These are phyloP conservation scores for Blastobotrys petasosporus DNA, from an alignment of 1,139 yeast species.

Conservation along the genomic window DNA sequence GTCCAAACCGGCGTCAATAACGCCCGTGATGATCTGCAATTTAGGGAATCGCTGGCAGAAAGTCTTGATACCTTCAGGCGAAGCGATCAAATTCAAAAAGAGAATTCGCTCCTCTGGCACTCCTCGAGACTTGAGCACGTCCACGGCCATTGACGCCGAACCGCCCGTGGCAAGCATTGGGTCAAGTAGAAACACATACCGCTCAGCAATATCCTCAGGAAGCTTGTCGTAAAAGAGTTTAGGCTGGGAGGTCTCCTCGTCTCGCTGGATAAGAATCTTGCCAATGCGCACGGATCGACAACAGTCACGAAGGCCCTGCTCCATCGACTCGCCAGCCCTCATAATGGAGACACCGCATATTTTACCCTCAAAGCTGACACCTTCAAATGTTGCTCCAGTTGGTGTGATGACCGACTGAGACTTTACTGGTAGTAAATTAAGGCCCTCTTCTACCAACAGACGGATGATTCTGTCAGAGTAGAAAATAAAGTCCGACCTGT, in stretches of 20 bases:
- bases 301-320: conserved; percentile 93
- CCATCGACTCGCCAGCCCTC: conserved; percentile 98
- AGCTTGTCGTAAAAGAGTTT: conserved; percentile 74
- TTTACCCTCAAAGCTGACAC: conserved; percentile 81
- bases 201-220: conserved; percentile 81
- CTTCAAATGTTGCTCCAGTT: conserved; percentile 64
- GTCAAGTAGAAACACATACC: conserved; percentile 85
- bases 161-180: conserved; percentile 99
- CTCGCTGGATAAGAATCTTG: conserved; percentile 91
- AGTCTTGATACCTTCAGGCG: conserved; percentile 85
- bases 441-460: conserved; percentile 86
- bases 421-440: conserved; percentile 85
- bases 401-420: conserved; percentile 65
- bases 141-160: conserved; percentile 94
- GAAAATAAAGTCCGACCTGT: conserved; percentile 87
- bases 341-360: conserved; percentile 97
- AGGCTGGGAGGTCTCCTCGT: conserved; percentile 75
- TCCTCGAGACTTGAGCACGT: conserved; percentile 78
- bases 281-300: conserved; percentile 95
- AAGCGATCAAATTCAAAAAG: conserved; percentile 83
- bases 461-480: conserved; percentile 93
- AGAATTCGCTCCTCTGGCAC: conserved; percentile 81
- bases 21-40: conserved; percentile 87
- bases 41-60: conserved; percentile 76
- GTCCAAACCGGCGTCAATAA: conserved; percentile 79